A percentile compares a stretch with the other conserved stretches of the same genome.
These are phyloP conservation scores for Pythium oligandrum DNA, from an alignment of 352 stramenopile genomes.

Conservation along the genomic window DNA sequence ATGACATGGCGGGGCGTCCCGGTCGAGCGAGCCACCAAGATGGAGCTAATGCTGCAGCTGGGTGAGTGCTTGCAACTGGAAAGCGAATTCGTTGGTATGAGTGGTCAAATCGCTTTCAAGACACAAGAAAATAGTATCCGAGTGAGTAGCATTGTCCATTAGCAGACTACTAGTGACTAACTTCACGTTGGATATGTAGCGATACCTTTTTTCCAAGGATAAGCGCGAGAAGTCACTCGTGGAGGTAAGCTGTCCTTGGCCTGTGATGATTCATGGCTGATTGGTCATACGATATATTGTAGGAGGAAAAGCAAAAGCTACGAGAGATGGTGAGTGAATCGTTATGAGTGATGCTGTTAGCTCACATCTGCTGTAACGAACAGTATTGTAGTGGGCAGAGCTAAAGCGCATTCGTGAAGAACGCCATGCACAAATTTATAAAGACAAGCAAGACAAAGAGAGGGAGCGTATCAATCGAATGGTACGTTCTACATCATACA, in stretches of 20 bases:
- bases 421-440: conserved; percentile 23
- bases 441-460: conserved; percentile 20
- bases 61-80: conserved; percentile 87
- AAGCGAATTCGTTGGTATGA: conserved; percentile 37
- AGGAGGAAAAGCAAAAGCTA: conserved; percentile 17
- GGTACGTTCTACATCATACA: conserved; percentile 11
- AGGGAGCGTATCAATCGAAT: conserved; percentile 31
- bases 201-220: too few relatives aligned
- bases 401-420: conserved; percentile 32
- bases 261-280: background rate
- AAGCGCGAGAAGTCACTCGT: too few relatives aligned
- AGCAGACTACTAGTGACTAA: too few relatives aligned
- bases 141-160: conserved; percentile 12
- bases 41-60: conserved; percentile 77
- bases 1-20: conserved; percentile 63
- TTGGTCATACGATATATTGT: background rate
- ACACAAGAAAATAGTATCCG: conserved; percentile 36
- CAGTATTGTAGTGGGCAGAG: conserved; percentile 36
- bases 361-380: too few relatives aligned
- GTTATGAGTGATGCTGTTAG: too few relatives aligned
- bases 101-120: conserved; percentile 40
- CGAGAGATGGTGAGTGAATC: too few relatives aligned
- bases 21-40: conserved; percentile 79
- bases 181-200: too few relatives aligned
- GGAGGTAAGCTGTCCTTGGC: too few relatives aligned